Conservation (phyloP, 1,139 yeast species). For the Sugiyamaella pinicola region DNA sequence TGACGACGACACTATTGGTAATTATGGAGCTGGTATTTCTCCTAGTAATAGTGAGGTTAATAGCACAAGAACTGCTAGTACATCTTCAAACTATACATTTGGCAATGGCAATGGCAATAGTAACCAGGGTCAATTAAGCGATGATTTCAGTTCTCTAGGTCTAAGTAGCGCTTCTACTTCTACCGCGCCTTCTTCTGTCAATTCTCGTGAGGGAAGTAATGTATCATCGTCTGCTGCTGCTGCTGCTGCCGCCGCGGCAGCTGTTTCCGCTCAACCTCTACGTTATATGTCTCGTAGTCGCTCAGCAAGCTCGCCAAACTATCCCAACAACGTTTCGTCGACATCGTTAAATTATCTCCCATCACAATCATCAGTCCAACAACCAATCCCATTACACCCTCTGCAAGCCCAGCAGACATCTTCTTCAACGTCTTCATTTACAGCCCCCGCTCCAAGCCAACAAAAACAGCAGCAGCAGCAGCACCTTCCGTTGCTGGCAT, state of each 20-base stretch:
- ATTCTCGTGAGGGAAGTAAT: constrained; percentile 24
- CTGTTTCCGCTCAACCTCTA: constrained; percentile 15
- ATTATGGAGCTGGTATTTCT: constrained; percentile 9
- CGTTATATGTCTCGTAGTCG: constrained; percentile 26
- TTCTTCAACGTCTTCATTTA: neutral
- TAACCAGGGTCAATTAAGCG: constrained; percentile 8
- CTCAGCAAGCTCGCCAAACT: constrained; percentile 26
- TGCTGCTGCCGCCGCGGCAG: constrained; percentile 18
- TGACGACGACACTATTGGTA: constrained; percentile 26
- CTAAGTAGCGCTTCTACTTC: constrained; percentile 4
- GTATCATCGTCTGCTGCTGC: constrained; percentile 18
- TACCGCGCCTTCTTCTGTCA: neutral
- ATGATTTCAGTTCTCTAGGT: constrained; percentile 15
- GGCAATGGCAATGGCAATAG: neutral
- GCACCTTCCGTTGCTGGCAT: constrained; percentile 10
- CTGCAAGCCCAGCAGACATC: constrained; percentile 17
- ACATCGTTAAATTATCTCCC: constrained; percentile 23
- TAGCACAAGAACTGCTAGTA: constrained; percentile 15
- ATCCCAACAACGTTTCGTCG: constrained; percentile 11
- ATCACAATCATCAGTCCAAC: constrained; percentile 14
- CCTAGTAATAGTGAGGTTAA: constrained; percentile 17
- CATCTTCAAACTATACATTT: constrained; percentile 18
- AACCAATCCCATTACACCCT: constrained; percentile 5
- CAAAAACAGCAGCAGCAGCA: neutral
- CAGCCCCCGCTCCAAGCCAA: neutral